Evolutionary conservation across 1,284 basidiomycete species (phyloP).

Genomic region (Paramarasmius palmivorus): DNA sequence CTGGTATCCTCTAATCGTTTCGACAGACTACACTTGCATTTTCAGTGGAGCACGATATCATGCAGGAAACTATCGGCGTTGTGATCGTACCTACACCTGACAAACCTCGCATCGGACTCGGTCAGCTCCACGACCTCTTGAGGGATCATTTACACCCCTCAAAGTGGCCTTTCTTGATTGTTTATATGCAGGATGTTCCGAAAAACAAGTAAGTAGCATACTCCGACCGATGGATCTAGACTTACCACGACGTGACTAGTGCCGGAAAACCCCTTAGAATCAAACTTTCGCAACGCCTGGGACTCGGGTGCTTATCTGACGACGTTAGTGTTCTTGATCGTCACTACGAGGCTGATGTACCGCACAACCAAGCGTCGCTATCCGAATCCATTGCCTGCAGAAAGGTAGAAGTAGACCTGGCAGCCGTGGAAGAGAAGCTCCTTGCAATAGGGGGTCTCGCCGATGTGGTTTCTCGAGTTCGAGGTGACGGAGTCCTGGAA

Average conservation of each 20-base stretch:
- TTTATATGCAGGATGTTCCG: constrained; percentile 19
- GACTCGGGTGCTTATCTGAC: constrained; percentile 36
- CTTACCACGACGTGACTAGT: constrained; percentile 14
- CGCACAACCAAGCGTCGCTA: constrained; percentile 30
- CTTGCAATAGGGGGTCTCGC: constrained; percentile 40
- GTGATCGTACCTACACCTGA: constrained; percentile 11
- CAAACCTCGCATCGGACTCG: constrained; percentile 8
- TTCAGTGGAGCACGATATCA: constrained; percentile 17
- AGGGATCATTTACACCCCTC: constrained; percentile 44
- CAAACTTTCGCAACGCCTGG: constrained; percentile 39
- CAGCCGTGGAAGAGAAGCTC: constrained; percentile 44
- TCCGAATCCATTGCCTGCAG: constrained; percentile 37
- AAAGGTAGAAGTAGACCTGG: constrained; percentile 29
- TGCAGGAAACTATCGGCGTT: constrained; percentile 16
- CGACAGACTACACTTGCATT: constrained; percentile 14
- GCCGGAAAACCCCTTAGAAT: constrained; percentile 47
- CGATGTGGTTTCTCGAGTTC: constrained; percentile 44
- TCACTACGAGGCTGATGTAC: constrained; percentile 39
- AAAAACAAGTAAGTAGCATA: constrained; percentile 14
- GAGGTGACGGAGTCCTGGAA: constrained; percentile 31
- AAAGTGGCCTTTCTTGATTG: constrained; percentile 17
- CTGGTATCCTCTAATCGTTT: neutral
- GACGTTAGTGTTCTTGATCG: constrained; percentile 31
- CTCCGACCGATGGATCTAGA: neutral
- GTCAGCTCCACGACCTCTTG: constrained; percentile 40